Evolutionary conservation across 768 basidiomycete species (phyloP), one percentile per base, ranked within the genome.

Genomic region (Calocera viscosa): DNA sequence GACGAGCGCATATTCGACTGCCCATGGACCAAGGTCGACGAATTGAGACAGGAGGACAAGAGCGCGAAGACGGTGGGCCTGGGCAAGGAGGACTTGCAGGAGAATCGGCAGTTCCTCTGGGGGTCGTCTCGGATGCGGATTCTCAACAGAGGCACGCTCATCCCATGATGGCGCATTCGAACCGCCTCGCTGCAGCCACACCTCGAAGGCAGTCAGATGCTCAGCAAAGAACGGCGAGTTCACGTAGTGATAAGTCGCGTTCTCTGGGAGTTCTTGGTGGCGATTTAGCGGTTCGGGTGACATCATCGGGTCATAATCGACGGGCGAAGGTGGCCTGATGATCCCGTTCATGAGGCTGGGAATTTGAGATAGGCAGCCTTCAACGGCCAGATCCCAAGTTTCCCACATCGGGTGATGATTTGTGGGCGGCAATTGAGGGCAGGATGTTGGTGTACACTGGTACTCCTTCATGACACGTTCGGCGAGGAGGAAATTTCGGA

Each of bases 381-480:
- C 95, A 1, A 99, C 89, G 0, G 95, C 95, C 14, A 96, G 84
- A 77, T 98, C 96, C 96, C 96, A 99, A 2, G 93, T 90, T 30
- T 89, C 87, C 96, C 96, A 99, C 14, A 99, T 80, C 1, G 89
- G 85, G 73, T 99, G 96, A 2, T 94, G 96, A 73, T 97, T 94
- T n/a, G 95, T 97, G 10, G 93, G 81, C 2, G 95, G 94, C 16
- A 99, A 85, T 3, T 90, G 83, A 10, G 96, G 96, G 68, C 86
- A 87, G 0, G 94, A 95, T 70, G 94, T 89, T 0, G 96, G 96
- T 7, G 94, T 97, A 75, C 96, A 98, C 72, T 94, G 88, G 75
- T 98, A 95, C 70, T 92, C 88, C 72, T 94, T 92, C 94, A 98
- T 96, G 70, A 99, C 92, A 24, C 96, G 84, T 75, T 98, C 94